Evolutionary conservation across 768 basidiomycete species (phyloP), one percentile per base, ranked within the genome.

Genomic region (Lentinula guzmanii): DNA sequence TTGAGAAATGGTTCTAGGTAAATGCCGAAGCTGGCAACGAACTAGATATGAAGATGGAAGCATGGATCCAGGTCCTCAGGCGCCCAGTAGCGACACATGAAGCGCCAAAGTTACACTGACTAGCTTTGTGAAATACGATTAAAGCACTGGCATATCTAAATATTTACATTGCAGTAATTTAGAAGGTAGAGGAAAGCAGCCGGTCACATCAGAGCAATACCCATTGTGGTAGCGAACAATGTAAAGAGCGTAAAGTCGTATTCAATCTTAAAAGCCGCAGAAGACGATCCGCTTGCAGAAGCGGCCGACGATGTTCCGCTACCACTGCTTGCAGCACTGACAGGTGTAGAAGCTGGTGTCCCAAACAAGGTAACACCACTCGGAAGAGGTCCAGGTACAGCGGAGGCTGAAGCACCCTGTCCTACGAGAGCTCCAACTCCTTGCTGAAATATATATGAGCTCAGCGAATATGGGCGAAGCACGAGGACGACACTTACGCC

Each of bases 401-500:
- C 75, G 3, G 82, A 77, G 1, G 82, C 82, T 16, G 76, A 77
- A 1, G 81, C 83, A n/a, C 77, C 80, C 3, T 72, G 53, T 15
- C 83, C 83, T 3, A 74, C 74, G 16, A 84, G 75, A 10, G 66
- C 71, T 37, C 76, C 76, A 56, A 72, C 65, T 15, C 55, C 71
- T 79, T 81, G 79, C 79, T 80, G 42, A 10, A 18, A 35, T 4
- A 18, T 33, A 21, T 58, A 21, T 37, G 51, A 21, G 35, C 15
- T 31, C 31, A n/a, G 31, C 21, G 11, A 37, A 6, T 5, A 11
- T 41, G 15, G 48, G 50, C 15, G 4, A 34, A n/a, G 42, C 13
- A 54, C 42, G 28, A 24, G 16, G 21, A 15, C 8, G 35, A 60
- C 16, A 75, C 75, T 10, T 70, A 79, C 79, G 41, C 71, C 75